Evolutionary conservation across 768 basidiomycete species (phyloP).

Genomic region (Leccinum barrowsii): DNA sequence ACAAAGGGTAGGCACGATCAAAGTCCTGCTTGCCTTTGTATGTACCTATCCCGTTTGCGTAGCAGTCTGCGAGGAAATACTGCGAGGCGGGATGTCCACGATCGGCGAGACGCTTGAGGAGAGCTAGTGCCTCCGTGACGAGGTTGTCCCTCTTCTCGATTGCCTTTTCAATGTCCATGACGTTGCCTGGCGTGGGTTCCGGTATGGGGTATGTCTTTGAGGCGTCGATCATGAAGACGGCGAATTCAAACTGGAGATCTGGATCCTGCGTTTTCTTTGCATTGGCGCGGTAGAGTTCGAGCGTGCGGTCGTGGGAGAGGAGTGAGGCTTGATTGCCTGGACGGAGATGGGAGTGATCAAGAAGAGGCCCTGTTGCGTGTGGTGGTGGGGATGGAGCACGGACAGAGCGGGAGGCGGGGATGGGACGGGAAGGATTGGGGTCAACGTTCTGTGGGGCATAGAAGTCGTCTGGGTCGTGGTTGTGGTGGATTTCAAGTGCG

Average conservation of each 20-base stretch:
- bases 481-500: slow-evolving; percentile 24
- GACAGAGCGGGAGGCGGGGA: slow-evolving; percentile 49
- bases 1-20: slow-evolving; percentile 94
- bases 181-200: slow-evolving; percentile 61
- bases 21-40: slow-evolving; percentile 90
- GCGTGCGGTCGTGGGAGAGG: slow-evolving; percentile 91
- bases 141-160: slow-evolving; percentile 83
- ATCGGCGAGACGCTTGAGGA: slow-evolving; percentile 90
- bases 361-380: slow-evolving; percentile 51
- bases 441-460: slow-evolving; percentile 27
- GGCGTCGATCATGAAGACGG: slow-evolving; percentile 98
- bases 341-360: slow-evolving; percentile 89
- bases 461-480: slow-evolving; percentile 42
- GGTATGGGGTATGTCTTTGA: slow-evolving; percentile 87
- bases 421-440: slow-evolving; percentile 32
- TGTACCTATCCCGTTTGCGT: slow-evolving; percentile 96
- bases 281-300: slow-evolving; percentile 95
- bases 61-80: slow-evolving; percentile 98
- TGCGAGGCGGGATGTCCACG: slow-evolving; percentile 92
- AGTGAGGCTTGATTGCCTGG: slow-evolving; percentile 92
- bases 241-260: slow-evolving; percentile 96
- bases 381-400: slow-evolving; percentile 65
- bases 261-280: slow-evolving; percentile 99
- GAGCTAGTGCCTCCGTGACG: slow-evolving; percentile 78
- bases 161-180: slow-evolving; percentile 78